Percentiles rank a stretch among this genome's conserved stretches.
phyloP scores from a whole-genome alignment of 2,329 filamentous ascomycete genomes.

The Alternaria infectoria region DNA sequence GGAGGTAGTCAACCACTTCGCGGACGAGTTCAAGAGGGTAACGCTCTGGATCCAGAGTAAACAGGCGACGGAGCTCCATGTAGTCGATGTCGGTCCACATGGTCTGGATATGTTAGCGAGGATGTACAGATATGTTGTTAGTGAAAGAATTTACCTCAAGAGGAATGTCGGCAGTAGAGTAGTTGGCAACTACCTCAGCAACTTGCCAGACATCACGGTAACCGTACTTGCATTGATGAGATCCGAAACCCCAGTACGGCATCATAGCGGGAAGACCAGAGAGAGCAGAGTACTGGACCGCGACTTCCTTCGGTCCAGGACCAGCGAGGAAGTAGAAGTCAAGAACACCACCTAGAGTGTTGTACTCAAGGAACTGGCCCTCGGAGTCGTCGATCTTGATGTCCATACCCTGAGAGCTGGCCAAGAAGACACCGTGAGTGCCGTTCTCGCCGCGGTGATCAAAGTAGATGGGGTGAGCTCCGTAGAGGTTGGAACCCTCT shows the following conservation, averaged over 20 bases:
- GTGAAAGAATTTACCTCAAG: too few species aligned
- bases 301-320: slow-evolving; percentile 54
- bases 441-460: slow-evolving; percentile 65
- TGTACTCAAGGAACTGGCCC: slow-evolving; percentile 78
- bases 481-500: slow-evolving; percentile 70
- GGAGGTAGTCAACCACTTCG: slow-evolving; percentile 69
- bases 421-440: slow-evolving; percentile 46
- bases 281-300: slow-evolving; percentile 56
- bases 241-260: slow-evolving; percentile 61
- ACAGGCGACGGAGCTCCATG: slow-evolving; percentile 66
- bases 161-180: slow-evolving; percentile 68
- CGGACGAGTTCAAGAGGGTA: slow-evolving; percentile 68
- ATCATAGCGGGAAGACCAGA: slow-evolving; percentile 56
- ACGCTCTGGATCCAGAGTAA: slow-evolving; percentile 68
- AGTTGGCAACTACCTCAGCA: slow-evolving; percentile 71
- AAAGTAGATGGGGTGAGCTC: slow-evolving; percentile 76
- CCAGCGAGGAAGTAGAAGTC: slow-evolving; percentile 66
- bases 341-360: slow-evolving; percentile 77
- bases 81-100: slow-evolving; percentile 79
- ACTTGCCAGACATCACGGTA: slow-evolving; percentile 66
- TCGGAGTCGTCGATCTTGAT: slow-evolving; percentile 72
- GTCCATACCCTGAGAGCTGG: slow-evolving; percentile 64
- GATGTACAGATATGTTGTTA: too few species aligned
- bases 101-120: slow-evolving; percentile 58
- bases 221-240: slow-evolving; percentile 59